Conservation (phyloP, 805 yeast species). For the Yarrowia divulgata region DNA sequence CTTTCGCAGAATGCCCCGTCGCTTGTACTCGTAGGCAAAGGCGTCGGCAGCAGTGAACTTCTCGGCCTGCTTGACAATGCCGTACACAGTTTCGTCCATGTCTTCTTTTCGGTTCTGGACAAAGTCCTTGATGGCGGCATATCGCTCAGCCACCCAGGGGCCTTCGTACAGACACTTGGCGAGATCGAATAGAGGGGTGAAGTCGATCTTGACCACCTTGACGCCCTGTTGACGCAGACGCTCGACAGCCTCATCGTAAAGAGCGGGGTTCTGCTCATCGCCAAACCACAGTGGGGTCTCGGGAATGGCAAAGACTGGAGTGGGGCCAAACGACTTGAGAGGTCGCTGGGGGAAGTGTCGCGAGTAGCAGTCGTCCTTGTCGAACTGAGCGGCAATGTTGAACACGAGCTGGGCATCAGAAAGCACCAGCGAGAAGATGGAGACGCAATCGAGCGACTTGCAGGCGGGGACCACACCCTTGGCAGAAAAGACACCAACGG, state of each 20-base stretch:
- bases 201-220: conserved; percentile 68
- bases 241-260: conserved; percentile 69
- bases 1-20: conserved; percentile 77
- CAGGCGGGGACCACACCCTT: conserved; percentile 97
- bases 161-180: conserved; percentile 94
- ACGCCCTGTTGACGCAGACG: conserved; percentile 62
- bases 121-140: conserved; percentile 77
- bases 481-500: conserved; percentile 85
- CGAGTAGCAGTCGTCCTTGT: conserved; percentile 79
- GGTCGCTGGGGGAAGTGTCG: conserved; percentile 78
- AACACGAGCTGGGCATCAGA: conserved; percentile 84
- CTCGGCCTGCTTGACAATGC: conserved; percentile 80
- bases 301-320: conserved; percentile 83
- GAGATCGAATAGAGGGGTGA: conserved; percentile 74
- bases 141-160: conserved; percentile 97
- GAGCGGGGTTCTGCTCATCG: conserved; percentile 75
- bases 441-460: conserved; percentile 90
- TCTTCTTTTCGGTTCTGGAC: conserved; percentile 74
- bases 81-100: conserved; percentile 82
- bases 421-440: conserved; percentile 78
- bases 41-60: conserved; percentile 81
- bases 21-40: conserved; percentile 83
- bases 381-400: conserved; percentile 73
- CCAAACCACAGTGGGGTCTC: conserved; percentile 76
- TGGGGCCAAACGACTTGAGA: conserved; percentile 60